These are phyloP conservation scores for Xylaria sp. DNA, from an alignment of 2,329 filamentous ascomycete species.

Conservation along the genomic window DNA sequence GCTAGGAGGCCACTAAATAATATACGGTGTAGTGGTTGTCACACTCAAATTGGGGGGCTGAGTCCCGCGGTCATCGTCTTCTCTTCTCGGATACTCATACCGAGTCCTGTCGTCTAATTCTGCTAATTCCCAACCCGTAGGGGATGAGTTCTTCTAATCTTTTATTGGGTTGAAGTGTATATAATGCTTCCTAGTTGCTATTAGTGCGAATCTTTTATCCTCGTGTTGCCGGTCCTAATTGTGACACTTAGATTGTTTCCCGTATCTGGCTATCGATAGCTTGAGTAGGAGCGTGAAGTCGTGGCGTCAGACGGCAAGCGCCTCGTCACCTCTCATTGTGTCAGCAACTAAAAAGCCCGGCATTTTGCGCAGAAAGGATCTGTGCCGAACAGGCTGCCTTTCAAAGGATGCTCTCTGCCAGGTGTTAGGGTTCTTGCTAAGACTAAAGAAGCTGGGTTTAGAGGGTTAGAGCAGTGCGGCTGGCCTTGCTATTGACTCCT, in stretches of 20 bases:
- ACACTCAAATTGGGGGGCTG: too few relatives aligned
- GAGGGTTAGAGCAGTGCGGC: background rate
- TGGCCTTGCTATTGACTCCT: background rate
- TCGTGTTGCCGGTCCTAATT: constrained; percentile 22
- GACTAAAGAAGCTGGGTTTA: constrained; percentile 6
- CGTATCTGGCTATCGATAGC: constrained; percentile 7
- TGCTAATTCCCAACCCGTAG: too few relatives aligned
- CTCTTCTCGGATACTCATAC: too few relatives aligned
- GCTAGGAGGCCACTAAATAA: too few relatives aligned
- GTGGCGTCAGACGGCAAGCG: constrained; percentile 18
- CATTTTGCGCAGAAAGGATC: constrained; percentile 26
- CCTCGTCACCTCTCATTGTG: constrained; percentile 10
- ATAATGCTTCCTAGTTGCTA: constrained; percentile 22
- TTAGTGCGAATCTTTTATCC: background rate
- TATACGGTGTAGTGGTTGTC: too few relatives aligned
- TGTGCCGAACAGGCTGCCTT: background rate
- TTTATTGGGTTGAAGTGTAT: background rate
- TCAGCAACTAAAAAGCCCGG: constrained; percentile 11
- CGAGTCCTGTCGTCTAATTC: too few relatives aligned
- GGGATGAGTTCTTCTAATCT: background rate
- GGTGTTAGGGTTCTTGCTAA: background rate
- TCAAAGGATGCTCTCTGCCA: background rate
- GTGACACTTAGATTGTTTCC: constrained; percentile 8
- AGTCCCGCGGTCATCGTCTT: too few relatives aligned
- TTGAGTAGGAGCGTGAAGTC: constrained; percentile 11